Evolutionary conservation across 352 stramenopile species (phyloP).

Genomic region (Globisporangium cystogenes): DNA sequence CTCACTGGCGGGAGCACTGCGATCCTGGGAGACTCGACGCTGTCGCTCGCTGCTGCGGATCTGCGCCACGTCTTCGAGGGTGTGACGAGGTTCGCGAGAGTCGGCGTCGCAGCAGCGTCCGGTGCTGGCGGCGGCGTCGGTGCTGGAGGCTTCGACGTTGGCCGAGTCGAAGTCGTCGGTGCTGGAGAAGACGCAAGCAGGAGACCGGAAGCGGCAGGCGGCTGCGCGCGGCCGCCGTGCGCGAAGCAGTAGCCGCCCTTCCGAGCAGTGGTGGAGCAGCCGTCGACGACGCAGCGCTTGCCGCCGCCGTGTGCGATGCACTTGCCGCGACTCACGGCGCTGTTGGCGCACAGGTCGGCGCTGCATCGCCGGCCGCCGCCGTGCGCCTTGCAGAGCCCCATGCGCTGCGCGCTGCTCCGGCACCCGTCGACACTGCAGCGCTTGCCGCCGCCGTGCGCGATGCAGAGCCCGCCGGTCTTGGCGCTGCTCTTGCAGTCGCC

Average conservation of each 20-base stretch:
- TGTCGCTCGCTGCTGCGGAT: constrained; percentile 1
- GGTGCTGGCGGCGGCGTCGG: not conserved
- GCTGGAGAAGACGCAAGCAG: not conserved
- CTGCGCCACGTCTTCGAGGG: constrained; percentile 12
- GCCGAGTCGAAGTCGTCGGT: not conserved
- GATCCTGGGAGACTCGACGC: constrained; percentile 5
- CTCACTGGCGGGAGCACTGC: constrained; percentile 9
- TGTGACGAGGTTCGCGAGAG: constrained; percentile 2
- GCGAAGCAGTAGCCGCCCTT: constrained; percentile 83
- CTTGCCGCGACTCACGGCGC: constrained; percentile 75
- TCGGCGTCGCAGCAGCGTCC: not conserved
- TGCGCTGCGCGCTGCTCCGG: constrained; percentile 71
- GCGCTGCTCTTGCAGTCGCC: constrained; percentile 70
- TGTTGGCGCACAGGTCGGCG: constrained; percentile 60
- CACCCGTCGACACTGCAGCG: constrained; percentile 68
- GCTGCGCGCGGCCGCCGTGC: constrained; percentile 41
- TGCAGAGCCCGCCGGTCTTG: constrained; percentile 80
- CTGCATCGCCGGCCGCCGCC: constrained; percentile 74
- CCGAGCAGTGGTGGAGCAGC: constrained; percentile 71
- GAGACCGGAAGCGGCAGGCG: not conserved
- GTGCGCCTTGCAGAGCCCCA: constrained; percentile 83
- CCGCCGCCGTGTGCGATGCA: constrained; percentile 82
- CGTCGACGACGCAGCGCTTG: constrained; percentile 70
- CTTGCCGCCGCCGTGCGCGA: constrained; percentile 80
- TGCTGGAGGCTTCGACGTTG: not conserved